A percentile compares a stretch with the other conserved stretches of the same genome.
phyloP scores from a whole-genome alignment of 768 basidiomycete species.

The Coprinellus micaceus region DNA sequence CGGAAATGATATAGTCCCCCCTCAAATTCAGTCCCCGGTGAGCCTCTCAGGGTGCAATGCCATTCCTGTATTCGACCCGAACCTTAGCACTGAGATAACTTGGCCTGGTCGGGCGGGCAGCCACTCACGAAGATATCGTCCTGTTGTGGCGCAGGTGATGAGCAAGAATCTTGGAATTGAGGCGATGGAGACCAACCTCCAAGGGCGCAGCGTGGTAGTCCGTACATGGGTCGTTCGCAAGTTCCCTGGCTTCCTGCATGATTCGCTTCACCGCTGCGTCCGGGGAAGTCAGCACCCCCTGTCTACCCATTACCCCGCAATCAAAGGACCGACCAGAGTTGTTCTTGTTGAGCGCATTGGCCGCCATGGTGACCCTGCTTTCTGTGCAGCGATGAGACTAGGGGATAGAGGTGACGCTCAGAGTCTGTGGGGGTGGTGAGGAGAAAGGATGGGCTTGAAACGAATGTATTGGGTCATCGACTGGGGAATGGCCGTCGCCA shows the following conservation, averaged over 20 bases:
- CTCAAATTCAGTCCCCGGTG: slow-evolving; percentile 85
- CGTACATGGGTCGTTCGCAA: slow-evolving; percentile 77
- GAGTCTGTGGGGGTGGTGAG: background rate
- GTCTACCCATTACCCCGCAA: background rate
- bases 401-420: background rate
- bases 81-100: slow-evolving; percentile 9
- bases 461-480: background rate
- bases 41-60: slow-evolving; percentile 96
- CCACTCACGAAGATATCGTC: slow-evolving; percentile 84
- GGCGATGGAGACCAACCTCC: slow-evolving; percentile 44
- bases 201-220: slow-evolving; percentile 85
- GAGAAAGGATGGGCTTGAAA: background rate
- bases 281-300: background rate
- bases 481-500: background rate
- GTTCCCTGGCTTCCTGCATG: slow-evolving; percentile 92
- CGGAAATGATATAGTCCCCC: slow-evolving; percentile 96
- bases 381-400: background rate
- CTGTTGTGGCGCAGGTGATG: slow-evolving; percentile 30
- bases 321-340: slow-evolving; percentile 62
- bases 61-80: slow-evolving; percentile 54
- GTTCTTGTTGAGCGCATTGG: slow-evolving; percentile 73
- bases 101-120: background rate
- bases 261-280: slow-evolving; percentile 86
- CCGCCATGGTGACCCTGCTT: slow-evolving; percentile 27
- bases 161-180: slow-evolving; percentile 1